A percentile compares a stretch with the other conserved stretches of the same genome.
These are phyloP conservation scores for Colletotrichum kahawae DNA, from an alignment of 2,329 filamentous ascomycete genomes.

Conservation along the genomic window DNA sequence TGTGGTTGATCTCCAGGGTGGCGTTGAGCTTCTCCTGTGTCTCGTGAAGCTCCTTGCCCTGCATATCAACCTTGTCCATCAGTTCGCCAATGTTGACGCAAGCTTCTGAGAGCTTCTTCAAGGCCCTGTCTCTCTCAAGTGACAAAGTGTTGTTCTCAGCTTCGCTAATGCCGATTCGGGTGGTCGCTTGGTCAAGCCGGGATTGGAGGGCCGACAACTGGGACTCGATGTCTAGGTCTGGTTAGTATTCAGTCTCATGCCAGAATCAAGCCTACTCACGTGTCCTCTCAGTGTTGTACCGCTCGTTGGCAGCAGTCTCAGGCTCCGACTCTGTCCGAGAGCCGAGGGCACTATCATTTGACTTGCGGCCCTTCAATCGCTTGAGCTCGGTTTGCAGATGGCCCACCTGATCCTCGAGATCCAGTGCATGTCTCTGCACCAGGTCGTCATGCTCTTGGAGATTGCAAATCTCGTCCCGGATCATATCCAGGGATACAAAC, in stretches of 20 bases:
- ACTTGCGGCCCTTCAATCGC: conserved; percentile 45
- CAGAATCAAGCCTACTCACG: conserved; percentile 45
- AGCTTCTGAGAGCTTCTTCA: conserved; percentile 66
- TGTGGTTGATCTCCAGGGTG: conserved; percentile 30
- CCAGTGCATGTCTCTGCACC: conserved; percentile 59
- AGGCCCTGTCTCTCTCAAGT: conserved; percentile 69
- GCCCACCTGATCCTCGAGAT: conserved; percentile 56
- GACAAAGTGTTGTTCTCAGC: conserved; percentile 67
- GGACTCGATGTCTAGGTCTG: conserved; percentile 56
- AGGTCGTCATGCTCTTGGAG: conserved; percentile 62
- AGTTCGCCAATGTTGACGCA: conserved; percentile 61
- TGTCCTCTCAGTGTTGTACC: conserved; percentile 57
- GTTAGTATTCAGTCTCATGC: background rate
- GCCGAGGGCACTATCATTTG: conserved; percentile 40
- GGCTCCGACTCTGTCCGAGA: conserved; percentile 44
- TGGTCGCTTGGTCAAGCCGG: conserved; percentile 66
- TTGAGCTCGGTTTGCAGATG: conserved; percentile 54
- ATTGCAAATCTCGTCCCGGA: conserved; percentile 60
- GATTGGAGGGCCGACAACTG: conserved; percentile 65
- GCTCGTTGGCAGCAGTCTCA: conserved; percentile 46
- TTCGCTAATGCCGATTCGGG: conserved; percentile 66
- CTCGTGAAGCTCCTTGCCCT: conserved; percentile 46
- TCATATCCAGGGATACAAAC: conserved; percentile 67
- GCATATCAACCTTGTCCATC: conserved; percentile 45
- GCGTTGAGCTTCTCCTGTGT: conserved; percentile 47